Percentiles rank a stretch among this genome's conserved stretches.
Conservation (phyloP, 208 protist species). For the Borovskyia barvae region DNA sequence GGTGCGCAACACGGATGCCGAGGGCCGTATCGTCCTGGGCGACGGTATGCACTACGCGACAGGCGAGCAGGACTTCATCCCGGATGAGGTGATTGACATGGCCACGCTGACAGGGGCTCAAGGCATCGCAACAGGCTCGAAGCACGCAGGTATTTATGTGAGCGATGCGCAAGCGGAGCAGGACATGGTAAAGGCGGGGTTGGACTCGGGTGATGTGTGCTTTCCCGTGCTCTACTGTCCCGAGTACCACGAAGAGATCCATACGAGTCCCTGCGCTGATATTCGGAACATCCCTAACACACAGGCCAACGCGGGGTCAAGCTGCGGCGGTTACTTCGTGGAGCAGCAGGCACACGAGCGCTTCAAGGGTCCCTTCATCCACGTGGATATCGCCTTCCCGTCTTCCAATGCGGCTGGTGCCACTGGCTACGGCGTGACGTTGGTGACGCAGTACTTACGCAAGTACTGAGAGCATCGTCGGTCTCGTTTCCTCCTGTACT, state of each 20-base stretch:
- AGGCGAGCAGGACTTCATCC: constrained; percentile 58
- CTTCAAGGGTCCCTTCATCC: constrained; percentile 71
- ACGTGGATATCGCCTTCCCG: constrained; percentile 88
- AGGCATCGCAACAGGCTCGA: constrained; percentile 72
- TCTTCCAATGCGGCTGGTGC: constrained; percentile 53
- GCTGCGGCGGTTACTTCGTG: constrained; percentile 82
- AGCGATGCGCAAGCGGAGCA: constrained; percentile 61
- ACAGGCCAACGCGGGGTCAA: constrained; percentile 55
- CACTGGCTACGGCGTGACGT: constrained; percentile 75
- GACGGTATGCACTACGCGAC: constrained; percentile 87
- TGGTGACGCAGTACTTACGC: constrained; percentile 55
- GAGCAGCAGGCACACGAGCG: constrained; percentile 50
- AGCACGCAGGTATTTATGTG: constrained; percentile 74
- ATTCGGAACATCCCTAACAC: constrained; percentile 70
- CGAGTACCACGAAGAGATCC: constrained; percentile 73
- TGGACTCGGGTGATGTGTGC: constrained; percentile 60
- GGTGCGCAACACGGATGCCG: constrained; percentile 90
- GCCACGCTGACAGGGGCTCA: constrained; percentile 92
- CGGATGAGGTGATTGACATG: constrained; percentile 83
- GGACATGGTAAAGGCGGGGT: constrained; percentile 51
- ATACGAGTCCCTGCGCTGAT: constrained; percentile 62
- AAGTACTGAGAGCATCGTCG: constrained; percentile 20
- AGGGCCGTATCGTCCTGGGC: constrained; percentile 85
- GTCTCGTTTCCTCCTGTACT: constrained; percentile 4
- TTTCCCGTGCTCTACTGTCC: constrained; percentile 88